A percentile compares a stretch with the other conserved stretches of the same genome.
phyloP scores from a whole-genome alignment of 2,329 filamentous ascomycete genomes.

The Huntiella abstrusa region DNA sequence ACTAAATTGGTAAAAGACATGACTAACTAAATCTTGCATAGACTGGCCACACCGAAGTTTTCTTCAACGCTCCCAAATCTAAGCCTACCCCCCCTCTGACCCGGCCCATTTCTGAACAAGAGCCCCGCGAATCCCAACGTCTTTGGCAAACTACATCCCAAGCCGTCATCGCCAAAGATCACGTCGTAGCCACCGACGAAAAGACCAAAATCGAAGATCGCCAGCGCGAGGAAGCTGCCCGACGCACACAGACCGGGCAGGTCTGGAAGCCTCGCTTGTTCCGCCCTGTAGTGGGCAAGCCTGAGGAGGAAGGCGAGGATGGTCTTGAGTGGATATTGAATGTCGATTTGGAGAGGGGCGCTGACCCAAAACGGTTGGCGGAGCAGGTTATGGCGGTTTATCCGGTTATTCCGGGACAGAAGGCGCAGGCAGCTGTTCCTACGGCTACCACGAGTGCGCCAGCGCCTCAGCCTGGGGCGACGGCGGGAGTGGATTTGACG shows the following conservation, averaged over 20 bases:
- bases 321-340: conserved; percentile 92
- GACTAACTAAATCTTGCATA: conserved; percentile 19
- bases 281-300: conserved; percentile 50
- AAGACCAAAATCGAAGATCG: conserved; percentile 92
- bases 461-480: conserved; percentile 21
- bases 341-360: conserved; percentile 54
- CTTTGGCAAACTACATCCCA: conserved; percentile 69
- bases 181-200: conserved; percentile 77
- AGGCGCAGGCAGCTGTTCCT: conserved; percentile 18
- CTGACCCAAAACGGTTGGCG: conserved; percentile 35
- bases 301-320: conserved; percentile 62
- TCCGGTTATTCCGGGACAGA: conserved; percentile 66
- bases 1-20: background rate
- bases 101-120: conserved; percentile 69
- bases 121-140: conserved; percentile 72
- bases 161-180: conserved; percentile 70
- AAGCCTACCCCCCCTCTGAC: conserved; percentile 56
- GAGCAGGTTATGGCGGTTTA: conserved; percentile 77
- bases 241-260: conserved; percentile 54
- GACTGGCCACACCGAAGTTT: conserved; percentile 74
- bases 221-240: conserved; percentile 75
- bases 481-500: background rate
- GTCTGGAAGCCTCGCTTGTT: conserved; percentile 86
- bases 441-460: conserved; percentile 31
- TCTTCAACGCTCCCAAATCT: conserved; percentile 71